Evolutionary conservation across 768 basidiomycete genomes (phyloP).

Genomic region (Tulasnella sp.): DNA sequence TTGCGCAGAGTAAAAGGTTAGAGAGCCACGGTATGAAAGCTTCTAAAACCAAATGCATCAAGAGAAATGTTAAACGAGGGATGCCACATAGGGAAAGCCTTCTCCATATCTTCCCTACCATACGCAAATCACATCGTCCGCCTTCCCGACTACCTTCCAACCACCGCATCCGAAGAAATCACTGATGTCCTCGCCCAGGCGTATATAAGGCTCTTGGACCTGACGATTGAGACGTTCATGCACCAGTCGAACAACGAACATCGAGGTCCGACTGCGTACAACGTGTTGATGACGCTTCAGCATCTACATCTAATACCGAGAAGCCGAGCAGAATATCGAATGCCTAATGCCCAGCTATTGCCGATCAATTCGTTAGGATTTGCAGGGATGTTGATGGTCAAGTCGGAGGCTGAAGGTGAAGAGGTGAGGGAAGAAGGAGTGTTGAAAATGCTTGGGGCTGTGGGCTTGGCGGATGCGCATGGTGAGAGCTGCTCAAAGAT

Average conservation of each 20-base stretch:
- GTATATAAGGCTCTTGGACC: constrained; percentile 66
- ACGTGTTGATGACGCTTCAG: constrained; percentile 66
- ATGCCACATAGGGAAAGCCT: constrained; percentile 48
- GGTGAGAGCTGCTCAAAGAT: not conserved
- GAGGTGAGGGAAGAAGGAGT: constrained; percentile 54
- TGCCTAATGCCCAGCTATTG: constrained; percentile 42
- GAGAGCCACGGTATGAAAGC: constrained; percentile 42
- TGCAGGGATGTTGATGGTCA: constrained; percentile 80
- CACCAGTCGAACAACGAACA: constrained; percentile 35
- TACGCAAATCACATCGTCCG: constrained; percentile 76
- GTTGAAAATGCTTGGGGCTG: constrained; percentile 48
- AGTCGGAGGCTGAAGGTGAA: constrained; percentile 65
- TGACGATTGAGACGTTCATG: constrained; percentile 60
- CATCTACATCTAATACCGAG: constrained; percentile 85
- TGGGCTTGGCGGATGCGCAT: constrained; percentile 34
- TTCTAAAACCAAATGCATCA: not conserved
- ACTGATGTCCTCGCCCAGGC: constrained; percentile 42
- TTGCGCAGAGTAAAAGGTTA: constrained; percentile 46
- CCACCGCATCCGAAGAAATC: constrained; percentile 34
- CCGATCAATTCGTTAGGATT: constrained; percentile 82
- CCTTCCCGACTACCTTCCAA: constrained; percentile 28
- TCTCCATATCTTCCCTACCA: constrained; percentile 52
- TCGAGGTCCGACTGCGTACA: constrained; percentile 62
- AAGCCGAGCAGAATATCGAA: constrained; percentile 43
- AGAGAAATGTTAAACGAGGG: not conserved